These are phyloP conservation scores for Salix brachista DNA, from an alignment of 345 rosid genomes.

Conservation along the genomic window DNA sequence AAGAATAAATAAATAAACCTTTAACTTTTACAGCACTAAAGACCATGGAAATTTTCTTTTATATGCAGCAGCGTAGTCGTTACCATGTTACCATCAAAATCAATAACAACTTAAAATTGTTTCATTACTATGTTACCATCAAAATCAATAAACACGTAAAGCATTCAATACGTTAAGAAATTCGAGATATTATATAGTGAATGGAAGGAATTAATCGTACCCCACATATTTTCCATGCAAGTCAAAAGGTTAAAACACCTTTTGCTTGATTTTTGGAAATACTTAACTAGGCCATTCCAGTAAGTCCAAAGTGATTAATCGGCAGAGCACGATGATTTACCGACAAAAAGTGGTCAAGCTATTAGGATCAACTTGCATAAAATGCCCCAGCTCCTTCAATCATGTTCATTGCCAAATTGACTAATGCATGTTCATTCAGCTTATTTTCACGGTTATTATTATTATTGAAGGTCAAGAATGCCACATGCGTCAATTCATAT, in stretches of 20 bases:
- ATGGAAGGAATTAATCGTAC: not conserved
- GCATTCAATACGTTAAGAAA: not conserved
- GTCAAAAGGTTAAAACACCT: slow-evolving; percentile 19
- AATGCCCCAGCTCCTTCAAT: not conserved
- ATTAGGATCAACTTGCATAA: not conserved
- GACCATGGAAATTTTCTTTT: no score
- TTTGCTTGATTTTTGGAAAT: slow-evolving; percentile 11
- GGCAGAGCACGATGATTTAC: slow-evolving; percentile 7
- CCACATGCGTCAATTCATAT: not conserved
- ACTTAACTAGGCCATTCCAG: not conserved
- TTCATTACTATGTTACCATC: not conserved
- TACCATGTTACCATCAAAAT: no score
- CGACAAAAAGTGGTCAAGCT: slow-evolving; percentile 17
- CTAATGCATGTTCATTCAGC: not conserved
- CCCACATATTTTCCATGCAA: slow-evolving; percentile 10
- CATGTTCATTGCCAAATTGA: not conserved
- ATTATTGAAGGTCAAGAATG: not conserved
- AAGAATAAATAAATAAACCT: no score
- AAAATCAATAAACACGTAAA: not conserved
- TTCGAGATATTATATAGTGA: not conserved
- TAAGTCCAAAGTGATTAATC: not conserved
- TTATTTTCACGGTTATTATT: not conserved
- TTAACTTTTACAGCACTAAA: no score
- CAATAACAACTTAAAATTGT: no score
- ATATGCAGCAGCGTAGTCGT: no score